Conservation (phyloP, 306 rosid genomes). For the Dryas octopetala region DNA sequence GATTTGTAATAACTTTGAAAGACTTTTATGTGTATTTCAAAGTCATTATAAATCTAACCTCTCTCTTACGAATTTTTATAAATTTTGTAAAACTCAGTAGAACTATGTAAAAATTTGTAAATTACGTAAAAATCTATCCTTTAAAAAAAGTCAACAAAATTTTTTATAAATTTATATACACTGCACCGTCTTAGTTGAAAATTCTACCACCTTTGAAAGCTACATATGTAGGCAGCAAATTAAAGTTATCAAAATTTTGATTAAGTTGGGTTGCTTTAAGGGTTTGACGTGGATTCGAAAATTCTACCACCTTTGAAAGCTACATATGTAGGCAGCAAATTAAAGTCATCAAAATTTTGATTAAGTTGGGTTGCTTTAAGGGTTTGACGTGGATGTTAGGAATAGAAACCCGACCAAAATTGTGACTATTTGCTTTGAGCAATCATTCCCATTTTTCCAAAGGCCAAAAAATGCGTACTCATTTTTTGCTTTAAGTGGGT, state of each 20-base stretch:
- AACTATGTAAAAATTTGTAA: too few species aligned
- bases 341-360: too few species aligned
- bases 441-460: slow-evolving; percentile 18
- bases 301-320: slow-evolving; percentile 17
- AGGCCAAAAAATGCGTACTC: neutral
- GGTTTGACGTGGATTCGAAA: slow-evolving; percentile 32
- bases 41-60: too few species aligned
- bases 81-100: too few species aligned
- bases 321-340: slow-evolving; percentile 2
- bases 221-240: slow-evolving; percentile 2
- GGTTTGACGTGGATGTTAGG: slow-evolving; percentile 32
- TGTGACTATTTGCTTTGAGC: neutral
- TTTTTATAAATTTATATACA: too few species aligned
- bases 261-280: neutral
- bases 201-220: slow-evolving; percentile 17
- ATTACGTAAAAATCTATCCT: too few species aligned
- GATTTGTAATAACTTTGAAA: too few species aligned
- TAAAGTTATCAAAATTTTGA: too few species aligned
- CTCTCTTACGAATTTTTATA: too few species aligned
- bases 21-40: too few species aligned
- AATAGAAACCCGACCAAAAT: slow-evolving; percentile 29
- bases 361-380: neutral
- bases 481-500: slow-evolving; percentile 20
- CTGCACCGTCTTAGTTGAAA: neutral
- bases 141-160: too few species aligned